phyloP scores from a whole-genome alignment of 2,329 filamentous ascomycete genomes.

The Ceratocystis cubensis region DNA sequence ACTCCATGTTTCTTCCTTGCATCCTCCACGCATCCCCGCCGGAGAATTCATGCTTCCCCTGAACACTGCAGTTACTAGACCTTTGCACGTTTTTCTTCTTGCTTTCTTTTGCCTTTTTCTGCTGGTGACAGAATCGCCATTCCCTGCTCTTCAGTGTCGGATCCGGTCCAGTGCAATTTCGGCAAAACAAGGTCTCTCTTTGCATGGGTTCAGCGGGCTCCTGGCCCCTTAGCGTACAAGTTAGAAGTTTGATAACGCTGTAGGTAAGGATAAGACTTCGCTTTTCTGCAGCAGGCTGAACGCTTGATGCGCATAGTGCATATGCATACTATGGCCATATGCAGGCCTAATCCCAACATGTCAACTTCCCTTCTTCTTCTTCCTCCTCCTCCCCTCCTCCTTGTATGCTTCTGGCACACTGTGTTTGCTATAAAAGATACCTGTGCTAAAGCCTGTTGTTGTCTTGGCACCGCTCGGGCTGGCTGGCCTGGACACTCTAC shows the following conservation, averaged over 20 bases:
- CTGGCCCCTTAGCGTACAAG: not conserved
- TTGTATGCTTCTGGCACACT: not conserved
- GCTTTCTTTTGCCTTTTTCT: not conserved
- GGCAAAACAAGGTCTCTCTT: not conserved
- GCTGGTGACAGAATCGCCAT: not conserved
- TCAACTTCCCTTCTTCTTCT: not conserved
- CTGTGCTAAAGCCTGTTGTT: not conserved
- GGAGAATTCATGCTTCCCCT: not conserved
- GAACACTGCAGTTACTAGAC: slow-evolving; percentile 1
- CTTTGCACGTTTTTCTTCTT: not conserved
- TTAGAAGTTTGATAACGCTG: not conserved
- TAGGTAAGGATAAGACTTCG: not conserved
- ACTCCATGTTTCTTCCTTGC: not conserved
- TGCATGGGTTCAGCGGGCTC: slow-evolving; percentile 1
- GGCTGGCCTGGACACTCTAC: not conserved
- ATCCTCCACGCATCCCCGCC: not conserved
- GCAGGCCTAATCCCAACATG: not conserved
- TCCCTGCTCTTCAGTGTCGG: not conserved
- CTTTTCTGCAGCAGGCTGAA: not conserved
- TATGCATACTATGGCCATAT: not conserved
- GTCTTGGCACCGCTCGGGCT: too few relatives aligned
- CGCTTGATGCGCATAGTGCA: not conserved
- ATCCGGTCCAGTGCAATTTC: not conserved
- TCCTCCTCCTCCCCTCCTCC: slow-evolving; percentile 1
- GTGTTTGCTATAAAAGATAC: not conserved